A percentile compares a stretch with the other conserved stretches of the same genome.
Conservation (phyloP, 2,329 filamentous ascomycete species). For the Purpureocillium lavendulum region DNA sequence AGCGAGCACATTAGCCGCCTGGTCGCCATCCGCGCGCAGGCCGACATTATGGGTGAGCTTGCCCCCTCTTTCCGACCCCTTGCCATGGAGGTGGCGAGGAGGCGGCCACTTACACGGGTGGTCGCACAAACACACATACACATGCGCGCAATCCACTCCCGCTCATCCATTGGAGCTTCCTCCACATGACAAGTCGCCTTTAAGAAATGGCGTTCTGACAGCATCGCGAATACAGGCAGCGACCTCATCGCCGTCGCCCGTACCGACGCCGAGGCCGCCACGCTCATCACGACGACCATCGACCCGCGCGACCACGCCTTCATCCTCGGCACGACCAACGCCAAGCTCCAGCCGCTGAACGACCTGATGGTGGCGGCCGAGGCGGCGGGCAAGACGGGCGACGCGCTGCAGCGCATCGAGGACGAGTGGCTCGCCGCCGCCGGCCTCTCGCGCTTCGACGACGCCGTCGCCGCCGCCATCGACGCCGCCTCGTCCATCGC, state of each 20-base stretch:
- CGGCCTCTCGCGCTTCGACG: conserved; percentile 78
- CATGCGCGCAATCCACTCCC: too few relatives aligned
- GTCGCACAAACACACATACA: too few relatives aligned
- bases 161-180: too few relatives aligned
- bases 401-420: conserved; percentile 81
- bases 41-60: conserved; percentile 84
- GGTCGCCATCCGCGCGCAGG: conserved; percentile 92
- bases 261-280: conserved; percentile 96
- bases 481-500: conserved; percentile 47
- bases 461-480: conserved; percentile 80
- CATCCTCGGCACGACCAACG: conserved; percentile 85
- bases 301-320: conserved; percentile 92
- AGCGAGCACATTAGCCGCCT: conserved; percentile 97
- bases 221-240: conserved; percentile 55
- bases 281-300: conserved; percentile 92
- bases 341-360: conserved; percentile 71
- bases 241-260: conserved; percentile 88
- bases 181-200: too few relatives aligned
- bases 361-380: conserved; percentile 89
- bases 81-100: too few relatives aligned
- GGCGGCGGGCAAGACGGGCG: conserved; percentile 68
- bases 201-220: too few relatives aligned
- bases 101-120: not conserved
- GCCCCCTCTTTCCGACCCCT: not conserved
- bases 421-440: conserved; percentile 78